These are phyloP conservation scores for Cordyceps cicadae DNA, from an alignment of 2,329 filamentous ascomycete species.

Conservation along the genomic window DNA sequence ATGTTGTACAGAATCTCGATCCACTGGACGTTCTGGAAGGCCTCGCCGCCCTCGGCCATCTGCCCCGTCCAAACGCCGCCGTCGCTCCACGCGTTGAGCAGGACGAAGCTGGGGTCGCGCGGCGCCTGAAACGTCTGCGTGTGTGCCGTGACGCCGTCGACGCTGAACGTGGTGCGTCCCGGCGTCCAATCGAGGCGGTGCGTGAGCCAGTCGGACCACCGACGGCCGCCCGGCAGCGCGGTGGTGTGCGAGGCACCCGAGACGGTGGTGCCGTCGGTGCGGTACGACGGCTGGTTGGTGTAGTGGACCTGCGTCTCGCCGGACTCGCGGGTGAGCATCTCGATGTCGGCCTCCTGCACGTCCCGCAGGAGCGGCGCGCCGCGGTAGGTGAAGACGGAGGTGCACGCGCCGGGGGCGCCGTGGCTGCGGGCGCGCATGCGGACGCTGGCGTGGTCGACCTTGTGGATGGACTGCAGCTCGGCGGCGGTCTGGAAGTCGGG, in stretches of 20 bases:
- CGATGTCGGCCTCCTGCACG: slow-evolving; percentile 43
- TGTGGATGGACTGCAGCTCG: slow-evolving; percentile 34
- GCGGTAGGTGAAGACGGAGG: slow-evolving; percentile 44
- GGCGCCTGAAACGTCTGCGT: slow-evolving; percentile 47
- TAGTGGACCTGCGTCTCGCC: slow-evolving; percentile 35
- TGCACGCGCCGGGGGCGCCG: slow-evolving; percentile 39
- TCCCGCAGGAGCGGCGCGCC: slow-evolving; percentile 22
- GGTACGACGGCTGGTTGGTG: slow-evolving; percentile 50
- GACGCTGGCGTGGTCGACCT: slow-evolving; percentile 24
- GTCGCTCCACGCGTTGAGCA: slow-evolving; percentile 53
- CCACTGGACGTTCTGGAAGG: slow-evolving; percentile 52
- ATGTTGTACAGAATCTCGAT: slow-evolving; percentile 47
- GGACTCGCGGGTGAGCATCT: slow-evolving; percentile 39
- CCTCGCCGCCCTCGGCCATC: slow-evolving; percentile 40
- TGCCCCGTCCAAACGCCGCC: slow-evolving; percentile 49
- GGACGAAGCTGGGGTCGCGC: slow-evolving; percentile 38
- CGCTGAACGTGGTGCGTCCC: slow-evolving; percentile 44
- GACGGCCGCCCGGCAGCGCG: slow-evolving; percentile 31
- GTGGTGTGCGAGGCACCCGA: slow-evolving; percentile 35
- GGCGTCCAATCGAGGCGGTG: slow-evolving; percentile 53
- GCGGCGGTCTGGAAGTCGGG: slow-evolving; percentile 34
- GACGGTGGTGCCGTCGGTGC: slow-evolving; percentile 34
- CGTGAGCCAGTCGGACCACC: slow-evolving; percentile 46
- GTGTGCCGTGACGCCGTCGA: slow-evolving; percentile 40
- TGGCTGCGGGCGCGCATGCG: slow-evolving; percentile 41